Evolutionary conservation across 805 yeast species (phyloP).

Genomic region (Kodamaea sagamina): DNA sequence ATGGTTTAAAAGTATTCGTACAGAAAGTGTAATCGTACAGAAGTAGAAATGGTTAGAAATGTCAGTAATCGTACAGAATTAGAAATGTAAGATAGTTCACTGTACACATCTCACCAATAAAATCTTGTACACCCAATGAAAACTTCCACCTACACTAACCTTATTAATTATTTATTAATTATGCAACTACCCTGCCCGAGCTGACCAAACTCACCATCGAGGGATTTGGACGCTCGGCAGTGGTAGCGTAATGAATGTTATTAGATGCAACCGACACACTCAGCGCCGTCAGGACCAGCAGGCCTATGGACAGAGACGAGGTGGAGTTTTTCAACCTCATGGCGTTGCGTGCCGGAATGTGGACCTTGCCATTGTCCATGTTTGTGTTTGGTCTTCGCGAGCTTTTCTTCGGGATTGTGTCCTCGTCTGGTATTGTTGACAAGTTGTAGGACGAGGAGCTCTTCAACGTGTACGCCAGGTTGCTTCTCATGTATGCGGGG

Average conservation of each 20-base stretch:
- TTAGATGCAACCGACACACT: background rate
- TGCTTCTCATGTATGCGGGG: conserved; percentile 16
- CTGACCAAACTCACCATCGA: conserved; percentile 8
- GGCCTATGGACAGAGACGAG: conserved; percentile 1
- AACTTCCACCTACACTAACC: too few species aligned
- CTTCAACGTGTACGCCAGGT: conserved; percentile 12
- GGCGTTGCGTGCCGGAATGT: conserved; percentile 5
- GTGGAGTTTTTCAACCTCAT: conserved; percentile 5
- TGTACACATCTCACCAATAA: too few species aligned
- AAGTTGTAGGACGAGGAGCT: conserved; percentile 11
- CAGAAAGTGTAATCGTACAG: too few species aligned
- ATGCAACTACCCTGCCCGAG: background rate
- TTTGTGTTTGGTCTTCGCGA: background rate
- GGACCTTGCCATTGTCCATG: background rate
- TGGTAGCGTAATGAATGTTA: conserved; percentile 8
- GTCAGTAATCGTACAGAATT: too few species aligned
- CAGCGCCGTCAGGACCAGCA: conserved; percentile 2
- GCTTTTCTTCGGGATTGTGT: conserved; percentile 6
- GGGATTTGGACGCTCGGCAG: conserved; percentile 9
- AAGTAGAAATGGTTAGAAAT: too few species aligned
- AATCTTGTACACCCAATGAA: too few species aligned
- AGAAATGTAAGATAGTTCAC: too few species aligned
- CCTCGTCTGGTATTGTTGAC: conserved; percentile 11
- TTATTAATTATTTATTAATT: too few species aligned
- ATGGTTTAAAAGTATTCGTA: too few species aligned